Evolutionary conservation across 257 asterid genomes (phyloP).

Genomic region (Solanum pennellii): DNA sequence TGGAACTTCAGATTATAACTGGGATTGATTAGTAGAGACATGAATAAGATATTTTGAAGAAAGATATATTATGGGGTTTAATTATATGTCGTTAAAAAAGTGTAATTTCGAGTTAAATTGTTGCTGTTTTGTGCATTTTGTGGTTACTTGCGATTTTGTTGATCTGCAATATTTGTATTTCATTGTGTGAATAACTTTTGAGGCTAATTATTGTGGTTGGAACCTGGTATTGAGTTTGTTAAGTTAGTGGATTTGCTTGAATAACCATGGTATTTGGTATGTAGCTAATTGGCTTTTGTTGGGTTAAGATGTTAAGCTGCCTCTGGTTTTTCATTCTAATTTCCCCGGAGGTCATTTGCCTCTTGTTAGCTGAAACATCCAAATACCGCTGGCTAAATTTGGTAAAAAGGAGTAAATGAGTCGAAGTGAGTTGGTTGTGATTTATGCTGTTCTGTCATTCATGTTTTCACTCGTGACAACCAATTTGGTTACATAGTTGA

Average conservation of each 20-base stretch:
- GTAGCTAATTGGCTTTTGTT: background rate
- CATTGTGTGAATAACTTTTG: background rate
- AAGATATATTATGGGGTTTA: background rate
- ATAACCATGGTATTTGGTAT: background rate
- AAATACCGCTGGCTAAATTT: background rate
- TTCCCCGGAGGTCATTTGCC: background rate
- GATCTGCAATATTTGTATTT: background rate
- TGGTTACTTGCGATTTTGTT: background rate
- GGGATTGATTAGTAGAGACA: background rate
- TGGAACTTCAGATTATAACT: background rate
- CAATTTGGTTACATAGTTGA: background rate
- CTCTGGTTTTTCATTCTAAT: background rate
- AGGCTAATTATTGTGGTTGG: background rate
- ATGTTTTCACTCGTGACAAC: background rate
- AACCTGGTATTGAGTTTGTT: background rate
- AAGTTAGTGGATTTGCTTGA: background rate
- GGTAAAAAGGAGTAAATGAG: background rate
- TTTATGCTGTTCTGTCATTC: background rate
- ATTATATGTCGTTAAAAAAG: background rate
- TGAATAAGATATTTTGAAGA: background rate
- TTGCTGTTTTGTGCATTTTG: conserved; percentile 3
- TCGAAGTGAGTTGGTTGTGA: background rate
- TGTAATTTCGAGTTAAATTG: background rate
- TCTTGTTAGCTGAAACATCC: background rate
- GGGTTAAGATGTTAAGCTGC: background rate